Percentiles rank a stretch among this genome's conserved stretches.
Conservation (phyloP, 805 yeast genomes). For the Ogataea corticis region DNA sequence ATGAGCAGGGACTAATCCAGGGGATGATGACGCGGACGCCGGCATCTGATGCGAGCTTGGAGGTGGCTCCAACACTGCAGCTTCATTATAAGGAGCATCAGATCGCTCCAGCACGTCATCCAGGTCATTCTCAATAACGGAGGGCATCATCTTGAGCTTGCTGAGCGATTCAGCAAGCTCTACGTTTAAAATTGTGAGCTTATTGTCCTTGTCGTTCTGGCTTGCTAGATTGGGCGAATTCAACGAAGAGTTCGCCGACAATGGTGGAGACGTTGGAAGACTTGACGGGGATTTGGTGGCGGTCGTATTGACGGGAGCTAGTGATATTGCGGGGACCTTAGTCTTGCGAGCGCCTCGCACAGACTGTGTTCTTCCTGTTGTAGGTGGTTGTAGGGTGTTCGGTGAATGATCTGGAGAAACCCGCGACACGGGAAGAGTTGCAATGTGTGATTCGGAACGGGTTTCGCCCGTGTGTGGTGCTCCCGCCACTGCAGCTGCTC, state of each 20-base stretch:
- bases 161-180: slow-evolving; percentile 28
- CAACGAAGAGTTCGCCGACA: slow-evolving; percentile 19
- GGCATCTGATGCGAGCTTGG: not conserved
- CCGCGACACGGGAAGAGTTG: no score
- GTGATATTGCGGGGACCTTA: not conserved
- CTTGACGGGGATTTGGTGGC: slow-evolving; percentile 9
- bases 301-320: not conserved
- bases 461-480: slow-evolving; percentile 1
- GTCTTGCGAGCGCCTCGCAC: slow-evolving; percentile 4
- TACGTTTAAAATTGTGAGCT: slow-evolving; percentile 15
- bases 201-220: slow-evolving; percentile 10
- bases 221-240: slow-evolving; percentile 19
- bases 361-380: not conserved
- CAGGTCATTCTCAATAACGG: slow-evolving; percentile 35
- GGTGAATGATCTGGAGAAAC: no score
- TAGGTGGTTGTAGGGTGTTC: not conserved
- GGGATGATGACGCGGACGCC: slow-evolving; percentile 6
- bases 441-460: not conserved
- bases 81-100: slow-evolving; percentile 6
- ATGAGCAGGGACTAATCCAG: not conserved
- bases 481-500: slow-evolving; percentile 11
- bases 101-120: slow-evolving; percentile 32
- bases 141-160: slow-evolving; percentile 33
- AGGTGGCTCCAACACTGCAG: not conserved
- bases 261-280: slow-evolving; percentile 21